These are phyloP conservation scores for Ceratocystis cacaofunesta DNA, from an alignment of 2,329 filamentous ascomycete genomes.

Conservation along the genomic window DNA sequence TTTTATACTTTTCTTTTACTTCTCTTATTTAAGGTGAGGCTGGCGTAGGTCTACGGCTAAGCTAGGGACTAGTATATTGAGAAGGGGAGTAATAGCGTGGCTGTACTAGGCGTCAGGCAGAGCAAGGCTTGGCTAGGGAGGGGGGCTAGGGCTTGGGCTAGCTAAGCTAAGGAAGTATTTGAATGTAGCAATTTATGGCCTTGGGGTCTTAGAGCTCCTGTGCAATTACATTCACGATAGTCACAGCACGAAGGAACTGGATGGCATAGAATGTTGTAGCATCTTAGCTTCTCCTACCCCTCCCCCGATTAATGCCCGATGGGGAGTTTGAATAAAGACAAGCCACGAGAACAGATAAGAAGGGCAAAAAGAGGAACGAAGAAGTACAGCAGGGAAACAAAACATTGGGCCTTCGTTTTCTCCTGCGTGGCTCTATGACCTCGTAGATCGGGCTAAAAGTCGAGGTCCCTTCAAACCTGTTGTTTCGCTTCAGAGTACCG, in stretches of 20 bases:
- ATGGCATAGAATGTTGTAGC: background rate
- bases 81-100: background rate
- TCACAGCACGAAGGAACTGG: background rate
- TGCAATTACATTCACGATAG: slow-evolving; percentile 1
- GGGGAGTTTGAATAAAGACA: background rate
- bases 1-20: too few relatives aligned
- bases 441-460: background rate
- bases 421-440: background rate
- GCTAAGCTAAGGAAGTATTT: too few relatives aligned
- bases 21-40: background rate
- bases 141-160: background rate
- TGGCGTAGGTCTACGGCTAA: background rate
- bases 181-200: too few relatives aligned
- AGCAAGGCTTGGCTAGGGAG: background rate
- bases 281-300: background rate
- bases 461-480: background rate
- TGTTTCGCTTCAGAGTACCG: slow-evolving; percentile 1
- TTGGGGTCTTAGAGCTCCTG: background rate
- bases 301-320: too few relatives aligned
- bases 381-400: background rate
- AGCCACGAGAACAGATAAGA: background rate
- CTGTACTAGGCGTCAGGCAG: too few relatives aligned
- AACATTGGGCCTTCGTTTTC: background rate
- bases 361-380: background rate
- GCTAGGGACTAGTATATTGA: background rate